A percentile compares a stretch with the other conserved stretches of the same genome.
These are phyloP conservation scores for Turritis glabra DNA, from an alignment of 345 rosid genomes.

Conservation along the genomic window DNA sequence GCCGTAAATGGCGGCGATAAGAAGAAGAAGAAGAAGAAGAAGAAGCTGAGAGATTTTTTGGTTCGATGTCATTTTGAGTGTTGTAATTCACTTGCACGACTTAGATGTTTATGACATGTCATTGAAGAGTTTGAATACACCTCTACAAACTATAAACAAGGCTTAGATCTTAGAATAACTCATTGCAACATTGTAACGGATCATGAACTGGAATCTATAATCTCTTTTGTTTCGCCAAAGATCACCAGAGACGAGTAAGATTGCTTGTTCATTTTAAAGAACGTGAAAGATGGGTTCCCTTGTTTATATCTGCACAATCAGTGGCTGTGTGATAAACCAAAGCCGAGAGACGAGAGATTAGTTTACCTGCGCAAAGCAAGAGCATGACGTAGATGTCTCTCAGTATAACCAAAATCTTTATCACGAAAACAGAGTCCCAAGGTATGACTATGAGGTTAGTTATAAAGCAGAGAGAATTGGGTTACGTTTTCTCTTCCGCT, in stretches of 20 bases:
- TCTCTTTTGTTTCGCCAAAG: neutral
- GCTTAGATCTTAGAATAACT: neutral
- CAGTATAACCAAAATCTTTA: neutral
- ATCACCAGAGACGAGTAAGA: neutral
- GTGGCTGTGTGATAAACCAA: neutral
- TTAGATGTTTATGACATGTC: neutral
- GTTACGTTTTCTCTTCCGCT: slow-evolving; percentile 62
- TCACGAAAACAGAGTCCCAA: neutral
- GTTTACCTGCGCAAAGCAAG: slow-evolving; percentile 1
- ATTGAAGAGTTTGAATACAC: neutral
- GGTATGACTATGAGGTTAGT: neutral
- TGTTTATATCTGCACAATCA: neutral
- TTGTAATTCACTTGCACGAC: neutral
- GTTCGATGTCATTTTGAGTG: neutral
- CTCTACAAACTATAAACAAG: slow-evolving; percentile 5
- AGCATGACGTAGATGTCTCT: neutral
- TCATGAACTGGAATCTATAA: neutral
- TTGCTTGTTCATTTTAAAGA: neutral
- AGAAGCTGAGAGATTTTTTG: neutral
- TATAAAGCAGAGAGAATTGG: neutral
- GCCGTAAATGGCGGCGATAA: neutral
- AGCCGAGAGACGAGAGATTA: neutral
- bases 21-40: neutral
- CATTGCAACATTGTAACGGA: neutral
- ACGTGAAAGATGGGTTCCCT: neutral